Conservation (phyloP, 768 basidiomycete species). For the Omphalotus guepiniiformis region DNA sequence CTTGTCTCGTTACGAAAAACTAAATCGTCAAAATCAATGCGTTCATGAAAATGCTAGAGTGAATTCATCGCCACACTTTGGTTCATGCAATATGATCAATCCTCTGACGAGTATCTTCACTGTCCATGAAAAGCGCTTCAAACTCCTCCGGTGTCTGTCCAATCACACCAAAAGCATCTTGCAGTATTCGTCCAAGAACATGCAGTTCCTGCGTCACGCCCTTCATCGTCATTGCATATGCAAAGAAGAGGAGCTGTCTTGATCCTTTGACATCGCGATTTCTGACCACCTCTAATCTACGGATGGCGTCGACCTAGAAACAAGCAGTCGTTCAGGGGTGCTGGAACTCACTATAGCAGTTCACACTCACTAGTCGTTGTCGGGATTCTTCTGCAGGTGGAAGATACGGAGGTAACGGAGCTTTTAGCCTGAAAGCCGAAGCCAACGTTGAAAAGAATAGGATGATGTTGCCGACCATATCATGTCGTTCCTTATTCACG, state of each 20-base stretch:
- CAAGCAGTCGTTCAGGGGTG: neutral
- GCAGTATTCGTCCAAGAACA: conserved; percentile 71
- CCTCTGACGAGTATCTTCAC: conserved; percentile 19
- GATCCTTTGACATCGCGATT: conserved; percentile 78
- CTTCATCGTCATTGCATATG: conserved; percentile 84
- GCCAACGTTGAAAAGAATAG: conserved; percentile 81
- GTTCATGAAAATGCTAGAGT: too few relatives aligned
- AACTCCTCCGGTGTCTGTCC: conserved; percentile 80
- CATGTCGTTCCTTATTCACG: conserved; percentile 82
- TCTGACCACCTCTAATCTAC: conserved; percentile 83
- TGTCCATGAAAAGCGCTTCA: conserved; percentile 63
- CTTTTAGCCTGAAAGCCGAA: conserved; percentile 77
- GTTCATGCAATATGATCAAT: conserved; percentile 19
- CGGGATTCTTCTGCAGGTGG: conserved; percentile 89
- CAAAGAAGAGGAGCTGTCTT: conserved; percentile 86
- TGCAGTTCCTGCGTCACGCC: conserved; percentile 91
- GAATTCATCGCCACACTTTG: too few relatives aligned
- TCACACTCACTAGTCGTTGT: conserved; percentile 59
- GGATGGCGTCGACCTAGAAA: conserved; percentile 72
- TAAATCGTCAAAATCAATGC: too few relatives aligned
- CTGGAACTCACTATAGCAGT: neutral
- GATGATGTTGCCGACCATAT: conserved; percentile 95
- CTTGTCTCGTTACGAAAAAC: too few relatives aligned
- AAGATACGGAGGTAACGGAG: conserved; percentile 93
- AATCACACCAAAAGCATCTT: conserved; percentile 91